phyloP scores from a whole-genome alignment of 768 basidiomycete species.

The Flagelloscypha sp. region DNA sequence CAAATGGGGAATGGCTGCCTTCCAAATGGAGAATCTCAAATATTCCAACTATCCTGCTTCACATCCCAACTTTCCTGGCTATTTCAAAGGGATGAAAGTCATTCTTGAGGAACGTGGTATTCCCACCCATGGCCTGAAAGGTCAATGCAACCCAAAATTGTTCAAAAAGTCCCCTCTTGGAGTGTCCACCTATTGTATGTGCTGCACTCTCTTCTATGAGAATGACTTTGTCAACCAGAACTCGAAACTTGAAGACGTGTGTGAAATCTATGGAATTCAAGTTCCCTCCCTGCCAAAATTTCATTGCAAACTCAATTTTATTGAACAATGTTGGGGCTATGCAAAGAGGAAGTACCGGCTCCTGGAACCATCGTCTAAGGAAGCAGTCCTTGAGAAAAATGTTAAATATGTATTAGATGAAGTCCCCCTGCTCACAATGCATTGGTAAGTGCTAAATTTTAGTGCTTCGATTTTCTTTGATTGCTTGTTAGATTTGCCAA shows the following conservation, averaged over 20 bases:
- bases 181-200: constrained; percentile 12
- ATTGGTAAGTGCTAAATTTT: constrained; percentile 7
- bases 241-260: constrained; percentile 3
- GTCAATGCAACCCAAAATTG: too few relatives aligned
- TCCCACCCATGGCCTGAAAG: background rate
- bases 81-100: constrained; percentile 26
- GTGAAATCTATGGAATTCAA: constrained; percentile 1
- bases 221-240: constrained; percentile 18
- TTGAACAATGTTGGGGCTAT: constrained; percentile 24
- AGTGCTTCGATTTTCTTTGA: background rate
- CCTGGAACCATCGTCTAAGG: constrained; percentile 8
- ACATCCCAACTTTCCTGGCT: constrained; percentile 13
- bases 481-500: constrained; percentile 5
- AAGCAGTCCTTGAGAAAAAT: constrained; percentile 11
- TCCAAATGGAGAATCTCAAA: too few relatives aligned
- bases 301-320: constrained; percentile 22
- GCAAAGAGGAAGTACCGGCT: constrained; percentile 18
- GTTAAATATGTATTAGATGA: background rate
- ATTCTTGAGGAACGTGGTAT: constrained; percentile 5
- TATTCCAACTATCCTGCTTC: too few relatives aligned
- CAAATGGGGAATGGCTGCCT: constrained; percentile 12
- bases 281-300: constrained; percentile 21
- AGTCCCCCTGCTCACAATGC: constrained; percentile 10
- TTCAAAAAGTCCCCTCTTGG: too few relatives aligned
- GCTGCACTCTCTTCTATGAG: constrained; percentile 15